Evolutionary conservation across 257 asterid species (phyloP).

Genomic region (Solanum pimpinellifolium): DNA sequence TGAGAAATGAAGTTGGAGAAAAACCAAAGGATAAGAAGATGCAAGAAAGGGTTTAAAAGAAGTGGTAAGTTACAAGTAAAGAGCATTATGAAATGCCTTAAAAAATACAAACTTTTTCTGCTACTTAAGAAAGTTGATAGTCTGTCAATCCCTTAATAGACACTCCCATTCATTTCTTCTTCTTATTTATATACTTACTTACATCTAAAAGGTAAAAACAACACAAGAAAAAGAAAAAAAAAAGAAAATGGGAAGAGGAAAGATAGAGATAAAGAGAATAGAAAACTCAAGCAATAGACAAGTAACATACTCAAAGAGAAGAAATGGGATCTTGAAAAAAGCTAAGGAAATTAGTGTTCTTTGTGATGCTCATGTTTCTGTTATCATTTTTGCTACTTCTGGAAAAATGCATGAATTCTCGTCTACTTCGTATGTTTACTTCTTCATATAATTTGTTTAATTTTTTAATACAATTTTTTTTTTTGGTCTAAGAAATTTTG

Average conservation of each 20-base stretch:
- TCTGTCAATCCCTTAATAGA: constrained; percentile 2
- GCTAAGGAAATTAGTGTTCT: constrained; percentile 70
- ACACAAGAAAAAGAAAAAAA: not conserved
- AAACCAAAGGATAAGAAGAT: not conserved
- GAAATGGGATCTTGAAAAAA: constrained; percentile 66
- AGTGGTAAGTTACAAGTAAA: not conserved
- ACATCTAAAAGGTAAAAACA: not conserved
- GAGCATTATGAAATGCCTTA: not conserved
- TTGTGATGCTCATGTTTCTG: constrained; percentile 64
- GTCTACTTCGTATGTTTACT: constrained; percentile 41
- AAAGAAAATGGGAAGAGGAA: constrained; percentile 15
- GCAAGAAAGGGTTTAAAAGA: not conserved
- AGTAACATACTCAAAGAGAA: constrained; percentile 67
- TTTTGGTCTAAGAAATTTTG: not conserved
- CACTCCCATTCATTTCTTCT: not conserved
- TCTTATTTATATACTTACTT: not conserved
- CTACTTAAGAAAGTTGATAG: constrained; percentile 4
- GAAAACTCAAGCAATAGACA: constrained; percentile 66
- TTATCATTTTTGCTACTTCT: constrained; percentile 53
- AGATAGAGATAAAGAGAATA: constrained; percentile 43
- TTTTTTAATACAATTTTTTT: not conserved
- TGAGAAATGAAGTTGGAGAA: not conserved
- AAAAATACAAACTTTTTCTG: constrained; percentile 2
- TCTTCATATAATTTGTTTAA: not conserved
- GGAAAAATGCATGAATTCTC: constrained; percentile 78